These are phyloP conservation scores for Colletotrichum paranaense DNA, from an alignment of 2,329 filamentous ascomycete genomes.

Conservation along the genomic window DNA sequence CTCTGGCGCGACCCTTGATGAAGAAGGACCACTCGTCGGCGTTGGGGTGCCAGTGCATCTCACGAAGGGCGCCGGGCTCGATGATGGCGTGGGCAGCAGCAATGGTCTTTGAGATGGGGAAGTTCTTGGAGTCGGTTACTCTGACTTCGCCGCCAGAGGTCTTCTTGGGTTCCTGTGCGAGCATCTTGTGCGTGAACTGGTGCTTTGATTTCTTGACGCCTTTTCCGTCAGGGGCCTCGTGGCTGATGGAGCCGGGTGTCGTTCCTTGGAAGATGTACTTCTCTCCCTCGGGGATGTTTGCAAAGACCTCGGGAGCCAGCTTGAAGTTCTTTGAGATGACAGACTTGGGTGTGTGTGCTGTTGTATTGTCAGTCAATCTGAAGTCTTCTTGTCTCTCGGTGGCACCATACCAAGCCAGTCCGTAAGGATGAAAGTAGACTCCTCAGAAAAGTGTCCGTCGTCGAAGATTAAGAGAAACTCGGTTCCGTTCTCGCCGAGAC, in stretches of 20 bases:
- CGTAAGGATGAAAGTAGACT: constrained; percentile 78
- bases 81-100: constrained; percentile 79
- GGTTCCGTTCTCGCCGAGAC: constrained; percentile 41
- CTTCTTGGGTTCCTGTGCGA: constrained; percentile 74
- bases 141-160: constrained; percentile 78
- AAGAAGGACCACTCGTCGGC: constrained; percentile 88
- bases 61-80: constrained; percentile 76
- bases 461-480: constrained; percentile 58
- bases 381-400: no score
- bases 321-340: constrained; percentile 83
- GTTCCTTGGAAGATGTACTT: constrained; percentile 84
- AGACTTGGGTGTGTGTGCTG: constrained; percentile 76
- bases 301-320: constrained; percentile 76
- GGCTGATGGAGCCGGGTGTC: constrained; percentile 70
- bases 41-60: constrained; percentile 87
- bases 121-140: constrained; percentile 80
- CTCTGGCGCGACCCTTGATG: constrained; percentile 75
- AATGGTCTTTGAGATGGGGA: constrained; percentile 78
- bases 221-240: constrained; percentile 71
- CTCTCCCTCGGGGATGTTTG: constrained; percentile 72
- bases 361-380: constrained; percentile 16
- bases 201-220: constrained; percentile 74
- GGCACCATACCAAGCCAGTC: constrained; percentile 72
- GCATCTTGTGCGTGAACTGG: constrained; percentile 78
- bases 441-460: constrained; percentile 63